Conservation (phyloP, 2,329 filamentous ascomycete species). For the Didymella segeticola region DNA sequence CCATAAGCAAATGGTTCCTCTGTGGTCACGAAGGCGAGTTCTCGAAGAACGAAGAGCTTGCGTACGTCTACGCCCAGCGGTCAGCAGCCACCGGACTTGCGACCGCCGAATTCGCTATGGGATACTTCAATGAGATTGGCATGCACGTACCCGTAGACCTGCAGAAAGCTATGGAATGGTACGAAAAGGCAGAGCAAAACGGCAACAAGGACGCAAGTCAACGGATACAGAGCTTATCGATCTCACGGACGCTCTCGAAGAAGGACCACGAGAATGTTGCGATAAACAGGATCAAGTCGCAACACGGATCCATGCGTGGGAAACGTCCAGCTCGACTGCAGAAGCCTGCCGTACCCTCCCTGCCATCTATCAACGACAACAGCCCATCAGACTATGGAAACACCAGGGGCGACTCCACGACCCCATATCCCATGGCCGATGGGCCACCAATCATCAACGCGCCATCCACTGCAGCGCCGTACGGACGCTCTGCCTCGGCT, state of each 20-base stretch:
- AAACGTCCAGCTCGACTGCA: slow-evolving; percentile 55
- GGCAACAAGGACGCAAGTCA: slow-evolving; percentile 88
- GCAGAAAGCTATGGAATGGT: slow-evolving; percentile 85
- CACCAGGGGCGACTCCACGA: slow-evolving; percentile 44
- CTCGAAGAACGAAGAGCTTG: slow-evolving; percentile 92
- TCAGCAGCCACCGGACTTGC: slow-evolving; percentile 82
- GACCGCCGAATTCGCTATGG: slow-evolving; percentile 94
- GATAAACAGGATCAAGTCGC: slow-evolving; percentile 77
- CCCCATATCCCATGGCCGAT: slow-evolving; percentile 54
- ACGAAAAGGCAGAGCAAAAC: slow-evolving; percentile 84
- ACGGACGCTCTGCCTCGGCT: slow-evolving; percentile 59
- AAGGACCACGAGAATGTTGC: slow-evolving; percentile 93
- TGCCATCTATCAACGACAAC: slow-evolving; percentile 51
- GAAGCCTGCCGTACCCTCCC: slow-evolving; percentile 42
- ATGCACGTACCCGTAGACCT: slow-evolving; percentile 88
- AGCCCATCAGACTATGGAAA: slow-evolving; percentile 46
- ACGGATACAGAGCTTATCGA: slow-evolving; percentile 82
- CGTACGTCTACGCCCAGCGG: slow-evolving; percentile 87
- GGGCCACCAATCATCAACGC: slow-evolving; percentile 45
- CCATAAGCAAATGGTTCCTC: slow-evolving; percentile 97
- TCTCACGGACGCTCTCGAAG: slow-evolving; percentile 84
- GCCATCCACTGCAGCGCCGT: slow-evolving; percentile 34
- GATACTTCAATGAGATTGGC: slow-evolving; percentile 97
- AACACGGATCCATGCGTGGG: slow-evolving; percentile 60
- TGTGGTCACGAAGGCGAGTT: slow-evolving; percentile 94